phyloP scores from a whole-genome alignment of 108 stramenopile genomes.

The Aurantiochytrium sp. region DNA sequence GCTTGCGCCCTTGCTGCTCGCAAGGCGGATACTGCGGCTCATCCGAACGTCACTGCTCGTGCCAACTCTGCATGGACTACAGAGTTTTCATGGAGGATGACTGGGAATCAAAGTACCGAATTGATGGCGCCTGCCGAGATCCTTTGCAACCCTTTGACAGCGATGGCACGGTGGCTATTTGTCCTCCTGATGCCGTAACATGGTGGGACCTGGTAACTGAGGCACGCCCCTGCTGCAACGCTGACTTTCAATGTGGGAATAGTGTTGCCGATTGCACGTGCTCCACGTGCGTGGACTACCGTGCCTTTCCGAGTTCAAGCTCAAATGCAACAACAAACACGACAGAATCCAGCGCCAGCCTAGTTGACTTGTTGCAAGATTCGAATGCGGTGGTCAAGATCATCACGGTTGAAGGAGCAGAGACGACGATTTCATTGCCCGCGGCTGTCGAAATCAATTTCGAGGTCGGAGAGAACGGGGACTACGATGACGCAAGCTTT shows the following conservation, averaged over 20 bases:
- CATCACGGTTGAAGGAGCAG: not conserved
- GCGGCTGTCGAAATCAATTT: not conserved
- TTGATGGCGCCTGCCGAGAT: not conserved
- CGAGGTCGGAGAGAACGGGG: not conserved
- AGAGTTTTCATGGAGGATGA: not conserved
- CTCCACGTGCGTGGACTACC: not conserved
- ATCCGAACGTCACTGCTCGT: not conserved
- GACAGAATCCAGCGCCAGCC: not conserved
- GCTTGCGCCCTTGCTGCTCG: not conserved
- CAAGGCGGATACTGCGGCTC: not conserved
- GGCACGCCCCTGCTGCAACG: not conserved
- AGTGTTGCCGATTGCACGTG: not conserved
- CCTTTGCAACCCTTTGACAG: not conserved
- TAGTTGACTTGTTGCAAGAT: not conserved
- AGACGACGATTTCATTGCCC: not conserved
- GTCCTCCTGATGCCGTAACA: not conserved
- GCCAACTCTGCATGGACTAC: not conserved
- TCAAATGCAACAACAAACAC: not conserved
- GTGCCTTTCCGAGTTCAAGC: not conserved
- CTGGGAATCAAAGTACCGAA: not conserved
- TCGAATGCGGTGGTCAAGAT: not conserved
- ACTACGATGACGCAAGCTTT: not conserved
- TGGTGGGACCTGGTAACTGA: not conserved
- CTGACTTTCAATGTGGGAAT: not conserved
- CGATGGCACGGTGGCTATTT: not conserved